These are phyloP conservation scores for Aureobasidium leucospermi DNA, from an alignment of 2,329 filamentous ascomycete species.

Conservation along the genomic window DNA sequence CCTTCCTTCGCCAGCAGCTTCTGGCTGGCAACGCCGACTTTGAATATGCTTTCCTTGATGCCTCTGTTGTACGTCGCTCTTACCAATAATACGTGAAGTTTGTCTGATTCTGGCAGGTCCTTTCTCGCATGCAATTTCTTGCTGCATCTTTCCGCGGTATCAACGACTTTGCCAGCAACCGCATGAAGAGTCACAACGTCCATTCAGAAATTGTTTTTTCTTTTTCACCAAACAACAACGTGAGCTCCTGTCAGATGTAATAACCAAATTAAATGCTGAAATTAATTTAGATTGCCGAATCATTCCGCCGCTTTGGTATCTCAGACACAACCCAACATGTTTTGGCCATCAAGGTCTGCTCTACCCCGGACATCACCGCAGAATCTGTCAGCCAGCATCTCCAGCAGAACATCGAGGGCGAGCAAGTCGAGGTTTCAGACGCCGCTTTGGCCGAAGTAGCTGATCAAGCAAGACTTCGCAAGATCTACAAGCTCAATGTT, in stretches of 20 bases:
- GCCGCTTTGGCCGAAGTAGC: conserved; percentile 51
- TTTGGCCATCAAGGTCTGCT: conserved; percentile 73
- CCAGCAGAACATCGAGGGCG: conserved; percentile 53
- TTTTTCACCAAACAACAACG: conserved; percentile 76
- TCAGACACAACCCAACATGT: conserved; percentile 61
- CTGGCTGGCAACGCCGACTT: conserved; percentile 77
- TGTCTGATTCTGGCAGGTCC: conserved; percentile 43
- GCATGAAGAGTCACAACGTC: conserved; percentile 72
- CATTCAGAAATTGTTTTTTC: conserved; percentile 83
- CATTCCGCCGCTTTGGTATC: conserved; percentile 84
- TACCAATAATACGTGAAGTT: background rate
- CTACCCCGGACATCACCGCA: conserved; percentile 31
- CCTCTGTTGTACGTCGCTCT: conserved; percentile 53
- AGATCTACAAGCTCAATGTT: conserved; percentile 76
- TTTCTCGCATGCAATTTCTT: conserved; percentile 66
- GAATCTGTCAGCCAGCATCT: conserved; percentile 56
- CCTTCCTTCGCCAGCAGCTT: conserved; percentile 73
- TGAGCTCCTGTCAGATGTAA: conserved; percentile 28
- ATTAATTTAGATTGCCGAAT: conserved; percentile 69
- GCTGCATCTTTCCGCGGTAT: conserved; percentile 73
- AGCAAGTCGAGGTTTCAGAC: conserved; percentile 53
- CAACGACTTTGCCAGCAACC: conserved; percentile 52
- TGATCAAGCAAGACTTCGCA: conserved; percentile 65
- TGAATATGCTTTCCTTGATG: conserved; percentile 92
- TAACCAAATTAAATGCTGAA: conserved; percentile 11